Evolutionary conservation across 1,139 yeast genomes (phyloP), one percentile per base, ranked within the genome.

Genomic region (Candida gigantensis): DNA sequence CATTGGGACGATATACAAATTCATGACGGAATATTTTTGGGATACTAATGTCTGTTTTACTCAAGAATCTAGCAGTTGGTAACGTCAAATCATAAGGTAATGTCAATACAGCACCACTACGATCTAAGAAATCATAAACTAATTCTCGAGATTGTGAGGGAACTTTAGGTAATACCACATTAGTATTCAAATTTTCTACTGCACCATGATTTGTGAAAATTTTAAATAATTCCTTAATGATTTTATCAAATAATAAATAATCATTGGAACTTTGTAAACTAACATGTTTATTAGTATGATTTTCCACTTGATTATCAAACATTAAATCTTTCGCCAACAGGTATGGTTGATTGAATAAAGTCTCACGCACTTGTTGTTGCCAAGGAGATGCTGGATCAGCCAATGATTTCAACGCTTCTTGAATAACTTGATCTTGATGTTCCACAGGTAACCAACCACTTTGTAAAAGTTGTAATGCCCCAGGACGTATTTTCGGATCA

Each of bases 331-430:
- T 79, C 0, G 96, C 95, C 42, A 84, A 68, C 58, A 82, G 82
- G 47, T 87, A 82, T 0, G 96, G 89, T 47, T 87, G 94, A 18
- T 84, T 72, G 55, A 92, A 92, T 28, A 92, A 62, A 0, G 94
- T 84, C 42, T 83, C 86, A 52, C 96, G 74, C 0, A 92, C 96
- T 58, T 88, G 95, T 46, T 81, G 87, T 49, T 90, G 92, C 95
- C 96, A 88, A 0, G 96, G 92, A 0, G 96, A 87, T 0, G 94
- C 82, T 0, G 96, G 94, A 53, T 88, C 92, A 1, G 94, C 85
- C 43, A 92, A 64, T 21, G 92, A 85, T 45, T 81, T 80, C 43
- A 94, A 65, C 0, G 96, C 96, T 52, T 89, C 96, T 51, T 86
- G 84, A 41, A 92, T 84, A 8, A 88, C 77, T 52, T 85, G 88